Percentiles rank a stretch among this genome's conserved stretches.
These are phyloP conservation scores for Lasiosphaeris hirsuta DNA, from an alignment of 495 filamentous ascomycete genomes.

Conservation along the genomic window DNA sequence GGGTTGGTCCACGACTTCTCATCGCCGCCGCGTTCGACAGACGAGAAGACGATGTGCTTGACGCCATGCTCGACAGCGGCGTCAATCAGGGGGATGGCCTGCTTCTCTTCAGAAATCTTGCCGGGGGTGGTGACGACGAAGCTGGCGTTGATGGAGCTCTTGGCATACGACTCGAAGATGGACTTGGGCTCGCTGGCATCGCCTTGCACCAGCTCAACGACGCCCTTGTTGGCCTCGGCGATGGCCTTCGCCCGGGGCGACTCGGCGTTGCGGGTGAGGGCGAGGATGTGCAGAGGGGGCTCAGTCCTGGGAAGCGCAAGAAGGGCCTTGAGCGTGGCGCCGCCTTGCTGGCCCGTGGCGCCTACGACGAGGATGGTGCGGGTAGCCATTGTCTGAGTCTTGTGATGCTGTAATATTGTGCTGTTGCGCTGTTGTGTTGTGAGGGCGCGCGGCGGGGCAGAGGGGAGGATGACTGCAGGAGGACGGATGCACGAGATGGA, in stretches of 20 bases:
- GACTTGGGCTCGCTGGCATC: constrained; percentile 48
- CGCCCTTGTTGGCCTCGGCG: constrained; percentile 24
- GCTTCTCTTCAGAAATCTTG: constrained; percentile 48
- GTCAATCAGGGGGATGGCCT: constrained; percentile 63
- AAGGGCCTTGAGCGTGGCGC: constrained; percentile 57
- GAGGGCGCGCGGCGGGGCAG: too few species aligned
- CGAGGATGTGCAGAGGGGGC: constrained; percentile 57
- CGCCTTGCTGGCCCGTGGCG: constrained; percentile 71
- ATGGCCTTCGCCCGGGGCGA: constrained; percentile 54
- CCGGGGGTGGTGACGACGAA: constrained; percentile 50
- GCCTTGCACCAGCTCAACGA: constrained; percentile 55
- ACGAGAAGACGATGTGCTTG: constrained; percentile 61
- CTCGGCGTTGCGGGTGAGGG: constrained; percentile 60
- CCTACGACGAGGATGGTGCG: constrained; percentile 52
- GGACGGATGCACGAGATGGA: too few species aligned
- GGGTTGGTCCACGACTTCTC: constrained; percentile 49
- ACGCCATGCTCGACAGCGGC: constrained; percentile 44
- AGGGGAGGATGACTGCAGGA: too few species aligned
- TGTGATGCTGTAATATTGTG: too few species aligned
- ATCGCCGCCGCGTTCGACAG: constrained; percentile 65
- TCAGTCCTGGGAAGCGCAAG: constrained; percentile 33
- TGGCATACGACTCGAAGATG: constrained; percentile 51
- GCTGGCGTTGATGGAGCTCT: constrained; percentile 40
- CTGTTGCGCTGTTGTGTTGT: too few species aligned
- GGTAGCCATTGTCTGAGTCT: constrained; percentile 14